Base-by-base conservation (phyloP, 2,329 filamentous ascomycete genomes). In the Aspergillus caelatus region DNA sequence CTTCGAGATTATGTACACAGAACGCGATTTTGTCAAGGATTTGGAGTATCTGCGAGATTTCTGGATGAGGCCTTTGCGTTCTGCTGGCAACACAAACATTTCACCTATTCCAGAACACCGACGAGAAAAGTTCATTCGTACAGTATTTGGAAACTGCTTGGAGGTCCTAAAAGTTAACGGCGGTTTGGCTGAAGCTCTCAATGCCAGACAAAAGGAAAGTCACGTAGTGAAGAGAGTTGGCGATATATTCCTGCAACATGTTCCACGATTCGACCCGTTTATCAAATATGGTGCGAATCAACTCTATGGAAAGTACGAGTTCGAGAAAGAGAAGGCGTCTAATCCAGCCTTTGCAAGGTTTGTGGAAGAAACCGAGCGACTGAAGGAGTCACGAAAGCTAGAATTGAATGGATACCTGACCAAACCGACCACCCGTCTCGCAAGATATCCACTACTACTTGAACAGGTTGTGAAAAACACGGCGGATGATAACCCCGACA, bases 1-100 rank as follows among this genome's bases (percentile, higher is more conserved):
- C 64, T 97, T 94, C 7, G 95, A 99, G 77, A 89, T 98, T 66
- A 97, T 96, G 88, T 99, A 99, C 80, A 99, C 95, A 0, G 95
- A 99, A 78, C 88, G 95, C 70, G 95, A 99, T 80, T 99, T 99
- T 72, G 95, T 99, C 75, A 99, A 99, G 82, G 95, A 99, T 78
- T 83, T 99, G 72, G 95, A 99, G 79, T 99, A 99, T 75, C 84
- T 99, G 34, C 89, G 95, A 65, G 95, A 99, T 81, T 99, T 98
- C 83, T 99, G 95, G 95, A 97, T 99, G 81, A 87, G 95, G 70
- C 95, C 95, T 11, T 81, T 99, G 62, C 89, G 93, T 57, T 91
- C 90, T 32, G 89, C 90, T 21, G 86, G 86, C 62, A 84, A 85
- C 21, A 78, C 80, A 12, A 82, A 76, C 66, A 85, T 86, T 19